These are phyloP conservation scores for Vaccinium myrtillus DNA, from an alignment of 148 eudicot genomes.

Conservation along the genomic window DNA sequence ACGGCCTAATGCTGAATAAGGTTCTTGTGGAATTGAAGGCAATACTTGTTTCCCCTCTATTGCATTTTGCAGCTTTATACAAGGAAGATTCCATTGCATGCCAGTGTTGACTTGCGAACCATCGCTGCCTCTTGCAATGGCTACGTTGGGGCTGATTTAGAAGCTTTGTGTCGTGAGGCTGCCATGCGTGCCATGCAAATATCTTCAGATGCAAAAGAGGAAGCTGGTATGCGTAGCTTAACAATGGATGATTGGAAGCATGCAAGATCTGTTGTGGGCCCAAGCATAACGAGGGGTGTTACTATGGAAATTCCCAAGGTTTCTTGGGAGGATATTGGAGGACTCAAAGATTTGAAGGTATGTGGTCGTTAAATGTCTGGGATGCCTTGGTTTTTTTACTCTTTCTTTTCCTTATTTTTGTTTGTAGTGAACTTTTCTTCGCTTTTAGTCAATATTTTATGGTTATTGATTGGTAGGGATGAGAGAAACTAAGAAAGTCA, in stretches of 20 bases:
- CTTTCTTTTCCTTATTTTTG: background rate
- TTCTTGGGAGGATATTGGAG: constrained; percentile 96
- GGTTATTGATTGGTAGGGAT: background rate
- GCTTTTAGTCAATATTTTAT: background rate
- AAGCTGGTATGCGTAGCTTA: constrained; percentile 38
- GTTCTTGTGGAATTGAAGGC: background rate
- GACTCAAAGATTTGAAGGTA: constrained; percentile 79
- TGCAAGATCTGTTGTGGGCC: constrained; percentile 74
- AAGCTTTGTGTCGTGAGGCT: constrained; percentile 95
- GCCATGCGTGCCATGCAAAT: constrained; percentile 45
- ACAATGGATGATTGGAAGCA: constrained; percentile 72
- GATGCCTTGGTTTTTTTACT: background rate
- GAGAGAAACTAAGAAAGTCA: background rate
- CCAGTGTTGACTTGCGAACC: constrained; percentile 54
- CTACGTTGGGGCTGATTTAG: constrained; percentile 96
- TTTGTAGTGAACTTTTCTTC: background rate
- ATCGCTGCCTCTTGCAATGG: constrained; percentile 95
- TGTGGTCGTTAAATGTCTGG: constrained; percentile 5
- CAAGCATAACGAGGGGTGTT: constrained; percentile 95
- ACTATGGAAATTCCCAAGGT: constrained; percentile 87
- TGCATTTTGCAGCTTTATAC: constrained; percentile 63
- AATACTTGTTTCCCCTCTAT: background rate
- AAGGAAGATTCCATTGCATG: constrained; percentile 61
- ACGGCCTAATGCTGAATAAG: background rate
- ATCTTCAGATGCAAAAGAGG: constrained; percentile 33